Evolutionary conservation across 2,329 filamentous ascomycete species (phyloP), one percentile per base, ranked within the genome.

Genomic region (Trichophyton rubrum): DNA sequence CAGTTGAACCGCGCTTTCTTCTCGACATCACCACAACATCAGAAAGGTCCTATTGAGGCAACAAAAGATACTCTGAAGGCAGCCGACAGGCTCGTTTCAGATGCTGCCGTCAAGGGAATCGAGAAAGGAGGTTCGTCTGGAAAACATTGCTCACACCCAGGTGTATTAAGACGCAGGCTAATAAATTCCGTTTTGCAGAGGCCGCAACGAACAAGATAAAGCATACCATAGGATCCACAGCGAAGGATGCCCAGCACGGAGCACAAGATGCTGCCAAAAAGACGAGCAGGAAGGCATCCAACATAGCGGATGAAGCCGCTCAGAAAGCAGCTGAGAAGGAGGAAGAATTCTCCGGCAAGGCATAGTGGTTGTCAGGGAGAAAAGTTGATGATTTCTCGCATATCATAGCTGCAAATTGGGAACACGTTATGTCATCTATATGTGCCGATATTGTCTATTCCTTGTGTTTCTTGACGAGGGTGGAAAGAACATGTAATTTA

Each of bases 81-180:
- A 60, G 80, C 81, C 20, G 82, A 86, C 70, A 74, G 78, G 63
- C 76, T 75, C 22, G 76, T 84, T 40, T 79, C 81, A 0, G 75
- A 82, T 69, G 78, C 73, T 27, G 78, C 79, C 9, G 80, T 85
- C 22, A 81, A 82, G 72, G 83, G 83, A 53, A 84, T 85, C 63
- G 80, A 86, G 72, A 82, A 78, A 66, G 80, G 81, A 62, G 78
- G 83, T 85, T 80, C 62, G 82, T 70, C 40, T 33, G 22, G 24
- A 15, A 22, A 40, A 7, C 55, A 38, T 20, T 40, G 3, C 6
- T 56, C 51, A n/a, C 30, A 40, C 17, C 24, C 24, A 8, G 27
- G 11, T 17, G 6, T 20, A 8, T 22, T 15, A 30, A 30, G 22
- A 24, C 15, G 7, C 13, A 38, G 3, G 30, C 30, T 38, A 2